Conservation (phyloP, 805 yeast species). For the Kuraishia floccosa region DNA sequence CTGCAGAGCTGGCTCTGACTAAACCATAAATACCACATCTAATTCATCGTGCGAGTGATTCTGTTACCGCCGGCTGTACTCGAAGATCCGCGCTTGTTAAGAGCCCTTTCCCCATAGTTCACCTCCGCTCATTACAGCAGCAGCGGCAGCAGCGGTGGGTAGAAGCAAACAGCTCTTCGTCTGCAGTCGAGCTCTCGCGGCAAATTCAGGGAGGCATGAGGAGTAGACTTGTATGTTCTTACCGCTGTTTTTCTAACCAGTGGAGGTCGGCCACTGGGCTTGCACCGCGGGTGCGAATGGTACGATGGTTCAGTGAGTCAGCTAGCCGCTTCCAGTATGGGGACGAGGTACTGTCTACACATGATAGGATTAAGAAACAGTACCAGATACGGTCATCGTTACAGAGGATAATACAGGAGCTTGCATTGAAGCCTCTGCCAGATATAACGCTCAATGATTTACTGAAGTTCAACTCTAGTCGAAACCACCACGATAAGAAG, state of each 20-base stretch:
- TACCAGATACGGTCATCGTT: slow-evolving; percentile 47
- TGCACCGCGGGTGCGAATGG: not conserved
- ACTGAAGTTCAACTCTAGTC: slow-evolving; percentile 27
- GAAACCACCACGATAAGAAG: slow-evolving; percentile 16
- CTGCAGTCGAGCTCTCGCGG: too few species aligned
- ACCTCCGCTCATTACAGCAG: too few species aligned
- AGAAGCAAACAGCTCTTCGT: too few species aligned
- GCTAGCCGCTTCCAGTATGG: too few species aligned
- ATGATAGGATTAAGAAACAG: slow-evolving; percentile 9
- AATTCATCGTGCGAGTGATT: too few species aligned
- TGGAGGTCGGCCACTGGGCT: not conserved
- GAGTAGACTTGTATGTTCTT: not conserved
- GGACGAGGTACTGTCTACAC: slow-evolving; percentile 1
- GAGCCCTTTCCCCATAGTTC: too few species aligned
- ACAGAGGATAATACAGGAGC: slow-evolving; percentile 46
- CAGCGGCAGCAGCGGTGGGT: too few species aligned
- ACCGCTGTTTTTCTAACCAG: not conserved
- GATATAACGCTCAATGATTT: slow-evolving; percentile 40
- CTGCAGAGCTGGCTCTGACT: too few species aligned
- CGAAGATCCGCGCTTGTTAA: too few species aligned
- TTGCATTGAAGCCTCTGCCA: slow-evolving; percentile 40
- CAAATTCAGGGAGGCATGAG: not conserved
- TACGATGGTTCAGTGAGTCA: too few species aligned
- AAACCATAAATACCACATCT: too few species aligned
- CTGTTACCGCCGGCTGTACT: too few species aligned